Conservation (phyloP, 768 basidiomycete species). For the Lentinula sp. region DNA sequence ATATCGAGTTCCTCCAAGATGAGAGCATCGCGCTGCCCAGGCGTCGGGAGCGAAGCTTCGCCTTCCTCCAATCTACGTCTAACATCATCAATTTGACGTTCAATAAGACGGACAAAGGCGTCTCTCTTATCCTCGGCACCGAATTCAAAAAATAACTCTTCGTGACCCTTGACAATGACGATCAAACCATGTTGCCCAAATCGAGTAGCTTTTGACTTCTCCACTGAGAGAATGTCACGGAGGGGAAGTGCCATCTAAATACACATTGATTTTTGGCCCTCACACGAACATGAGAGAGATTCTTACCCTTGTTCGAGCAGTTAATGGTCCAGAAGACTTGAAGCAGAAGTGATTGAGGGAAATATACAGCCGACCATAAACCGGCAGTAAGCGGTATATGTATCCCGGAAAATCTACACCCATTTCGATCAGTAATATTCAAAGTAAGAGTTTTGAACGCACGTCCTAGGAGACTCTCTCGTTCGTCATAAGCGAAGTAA, state of each 20-base stretch:
- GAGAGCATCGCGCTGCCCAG: conserved; percentile 64
- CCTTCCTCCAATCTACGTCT: conserved; percentile 41
- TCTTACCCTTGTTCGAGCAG: conserved; percentile 76
- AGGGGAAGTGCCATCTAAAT: conserved; percentile 91
- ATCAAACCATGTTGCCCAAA: conserved; percentile 89
- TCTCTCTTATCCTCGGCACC: conserved; percentile 72
- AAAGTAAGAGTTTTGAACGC: conserved; percentile 26
- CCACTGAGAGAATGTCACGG: conserved; percentile 77
- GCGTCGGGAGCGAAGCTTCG: conserved; percentile 36
- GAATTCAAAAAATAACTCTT: conserved; percentile 98
- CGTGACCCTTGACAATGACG: conserved; percentile 90
- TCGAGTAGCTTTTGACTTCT: conserved; percentile 81
- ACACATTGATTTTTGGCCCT: conserved; percentile 1
- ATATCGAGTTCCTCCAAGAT: conserved; percentile 80
- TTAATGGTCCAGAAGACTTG: conserved; percentile 78
- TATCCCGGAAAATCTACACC: conserved; percentile 83
- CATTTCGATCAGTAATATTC: background rate
- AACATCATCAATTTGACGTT: conserved; percentile 75
- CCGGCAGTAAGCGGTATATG: conserved; percentile 83
- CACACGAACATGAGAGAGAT: background rate
- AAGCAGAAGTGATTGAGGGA: conserved; percentile 95
- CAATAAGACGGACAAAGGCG: conserved; percentile 69
- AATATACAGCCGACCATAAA: conserved; percentile 83
- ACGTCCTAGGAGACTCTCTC: conserved; percentile 86
- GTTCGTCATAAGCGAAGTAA: conserved; percentile 85